A percentile compares a stretch with the other conserved stretches of the same genome.
phyloP scores from a whole-genome alignment of 2,329 filamentous ascomycete species.

The Exserohilum turcica region DNA sequence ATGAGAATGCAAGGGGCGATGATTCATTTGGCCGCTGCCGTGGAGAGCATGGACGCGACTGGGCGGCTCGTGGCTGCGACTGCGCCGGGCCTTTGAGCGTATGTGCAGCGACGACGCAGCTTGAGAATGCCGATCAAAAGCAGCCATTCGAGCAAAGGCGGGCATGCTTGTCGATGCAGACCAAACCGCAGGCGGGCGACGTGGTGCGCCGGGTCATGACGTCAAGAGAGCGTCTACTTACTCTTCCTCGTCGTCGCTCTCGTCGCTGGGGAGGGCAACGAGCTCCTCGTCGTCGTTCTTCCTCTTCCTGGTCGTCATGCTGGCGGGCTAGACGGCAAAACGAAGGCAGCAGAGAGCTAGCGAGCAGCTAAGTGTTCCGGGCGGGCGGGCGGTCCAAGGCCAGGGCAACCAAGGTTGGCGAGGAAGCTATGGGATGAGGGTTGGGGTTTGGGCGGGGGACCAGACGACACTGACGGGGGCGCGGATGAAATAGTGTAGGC shows the following conservation, averaged over 20 bases:
- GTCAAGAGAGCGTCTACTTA: constrained; percentile 47
- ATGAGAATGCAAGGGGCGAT: neutral
- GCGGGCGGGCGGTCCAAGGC: neutral
- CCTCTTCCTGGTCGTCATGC: constrained; percentile 52
- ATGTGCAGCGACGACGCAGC: constrained; percentile 26
- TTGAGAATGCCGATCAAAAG: constrained; percentile 9
- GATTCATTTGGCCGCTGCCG: neutral
- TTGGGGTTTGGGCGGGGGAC: constrained; percentile 10
- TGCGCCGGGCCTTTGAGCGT: constrained; percentile 16
- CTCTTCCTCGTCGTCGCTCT: constrained; percentile 53
- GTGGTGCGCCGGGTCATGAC: constrained; percentile 37
- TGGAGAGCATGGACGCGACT: neutral
- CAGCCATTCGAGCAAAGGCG: constrained; percentile 14
- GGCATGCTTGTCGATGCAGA: constrained; percentile 29
- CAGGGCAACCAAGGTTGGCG: neutral
- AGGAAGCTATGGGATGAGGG: constrained; percentile 13
- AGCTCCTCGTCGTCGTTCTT: constrained; percentile 54
- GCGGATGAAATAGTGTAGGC: constrained; percentile 30
- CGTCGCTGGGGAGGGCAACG: constrained; percentile 51
- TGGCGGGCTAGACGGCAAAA: constrained; percentile 16
- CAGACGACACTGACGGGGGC: constrained; percentile 24
- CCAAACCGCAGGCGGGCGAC: constrained; percentile 28
- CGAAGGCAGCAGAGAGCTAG: constrained; percentile 8
- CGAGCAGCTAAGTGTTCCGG: constrained; percentile 25
- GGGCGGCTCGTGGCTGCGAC: neutral